A percentile compares a stretch with the other conserved stretches of the same genome.
Conservation (phyloP, 1,284 basidiomycete species). For the Malassezia japonica region DNA sequence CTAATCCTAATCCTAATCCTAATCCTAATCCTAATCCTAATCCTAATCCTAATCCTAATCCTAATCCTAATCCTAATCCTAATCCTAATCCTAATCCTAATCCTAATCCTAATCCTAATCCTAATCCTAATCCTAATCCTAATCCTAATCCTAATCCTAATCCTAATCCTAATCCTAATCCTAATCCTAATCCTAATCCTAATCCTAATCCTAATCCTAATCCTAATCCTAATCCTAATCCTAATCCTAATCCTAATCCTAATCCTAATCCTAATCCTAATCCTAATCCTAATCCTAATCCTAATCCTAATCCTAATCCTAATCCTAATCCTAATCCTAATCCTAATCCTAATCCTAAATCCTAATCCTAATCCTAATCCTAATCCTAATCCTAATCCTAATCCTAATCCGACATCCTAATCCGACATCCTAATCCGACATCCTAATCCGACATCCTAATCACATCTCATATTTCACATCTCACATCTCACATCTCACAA, state of each 20-base stretch:
- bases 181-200: not conserved
- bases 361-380: not conserved
- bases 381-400: not conserved
- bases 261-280: not conserved
- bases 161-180: not conserved
- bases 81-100: conserved; percentile 1
- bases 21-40: not conserved
- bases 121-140: not conserved
- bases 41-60: not conserved
- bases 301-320: conserved; percentile 1
- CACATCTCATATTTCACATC: not conserved
- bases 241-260: not conserved
- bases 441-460: not conserved
- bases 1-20: too few species aligned
- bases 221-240: not conserved
- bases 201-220: not conserved
- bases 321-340: not conserved
- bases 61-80: conserved; percentile 1
- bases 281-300: not conserved
- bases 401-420: conserved; percentile 1
- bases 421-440: not conserved
- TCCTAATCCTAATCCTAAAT: not conserved
- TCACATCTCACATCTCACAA: not conserved
- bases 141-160: not conserved
- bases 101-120: not conserved